Percentiles rank a stretch among this genome's conserved stretches.
Conservation (phyloP, 192 early-diverging fungal species). For the Powellomyces hirtus region DNA sequence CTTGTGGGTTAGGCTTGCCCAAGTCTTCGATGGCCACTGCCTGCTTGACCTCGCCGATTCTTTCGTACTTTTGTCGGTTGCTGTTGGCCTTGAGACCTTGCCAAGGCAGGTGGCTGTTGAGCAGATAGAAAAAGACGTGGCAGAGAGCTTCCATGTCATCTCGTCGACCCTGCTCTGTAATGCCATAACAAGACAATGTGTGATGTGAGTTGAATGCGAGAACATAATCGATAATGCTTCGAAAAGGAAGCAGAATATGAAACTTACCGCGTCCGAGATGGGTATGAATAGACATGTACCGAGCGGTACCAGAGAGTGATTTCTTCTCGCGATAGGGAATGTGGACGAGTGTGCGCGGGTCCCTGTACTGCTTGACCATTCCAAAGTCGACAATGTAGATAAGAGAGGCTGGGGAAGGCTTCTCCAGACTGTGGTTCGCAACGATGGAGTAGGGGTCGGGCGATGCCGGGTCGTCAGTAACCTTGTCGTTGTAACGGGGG, state of each 20-base stretch:
- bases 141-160: conserved; percentile 97
- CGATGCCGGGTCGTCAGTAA: conserved; percentile 3
- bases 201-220: no score
- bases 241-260: no score
- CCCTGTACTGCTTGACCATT: conserved; percentile 97
- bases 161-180: conserved; percentile 92
- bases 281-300: conserved; percentile 99
- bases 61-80: conserved; percentile 99
- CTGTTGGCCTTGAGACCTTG: conserved; percentile 96
- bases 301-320: conserved; percentile 89
- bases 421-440: conserved; percentile 41
- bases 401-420: conserved; percentile 31
- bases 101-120: conserved; percentile 92
- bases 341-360: conserved; percentile 94
- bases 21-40: conserved; percentile 83
- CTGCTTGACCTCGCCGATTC: conserved; percentile 99
- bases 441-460: conserved; percentile 45
- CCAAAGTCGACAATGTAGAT: conserved; percentile 97
- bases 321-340: conserved; percentile 98
- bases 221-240: neutral
- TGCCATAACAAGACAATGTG: no score
- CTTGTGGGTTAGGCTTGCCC: conserved; percentile 82
- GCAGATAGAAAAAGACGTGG: conserved; percentile 98
- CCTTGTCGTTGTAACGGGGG: conserved; percentile 42
- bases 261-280: conserved; percentile 86